phyloP scores from a whole-genome alignment of 1,139 yeast genomes.

The Yamadazyma songkhlaensis region DNA sequence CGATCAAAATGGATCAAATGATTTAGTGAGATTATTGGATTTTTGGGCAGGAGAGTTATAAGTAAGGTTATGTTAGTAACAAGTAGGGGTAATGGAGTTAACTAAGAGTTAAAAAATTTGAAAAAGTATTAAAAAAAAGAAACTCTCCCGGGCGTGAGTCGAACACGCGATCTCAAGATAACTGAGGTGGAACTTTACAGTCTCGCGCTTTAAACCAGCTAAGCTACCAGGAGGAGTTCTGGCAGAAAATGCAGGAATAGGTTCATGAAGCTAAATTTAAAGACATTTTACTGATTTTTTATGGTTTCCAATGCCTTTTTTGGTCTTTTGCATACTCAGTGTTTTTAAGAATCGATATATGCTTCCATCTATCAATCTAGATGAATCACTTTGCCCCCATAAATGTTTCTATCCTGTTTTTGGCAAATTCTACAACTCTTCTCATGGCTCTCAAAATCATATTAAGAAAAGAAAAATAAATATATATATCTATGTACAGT shows the following conservation, averaged over 20 bases:
- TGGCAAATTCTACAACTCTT: no score
- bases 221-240: slow-evolving; percentile 63
- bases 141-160: slow-evolving; percentile 80
- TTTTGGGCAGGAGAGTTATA: no score
- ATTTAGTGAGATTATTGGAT: background rate
- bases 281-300: no score
- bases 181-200: slow-evolving; percentile 55
- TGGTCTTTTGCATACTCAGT: no score
- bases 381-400: no score
- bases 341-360: no score
- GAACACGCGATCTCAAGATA: slow-evolving; percentile 83
- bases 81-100: no score
- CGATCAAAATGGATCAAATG: background rate
- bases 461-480: background rate
- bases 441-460: no score
- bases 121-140: slow-evolving; percentile 24
- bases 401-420: no score
- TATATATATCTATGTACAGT: slow-evolving; percentile 5
- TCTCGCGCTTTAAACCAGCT: slow-evolving; percentile 80
- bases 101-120: no score
- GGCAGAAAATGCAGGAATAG: background rate
- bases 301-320: no score
- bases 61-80: background rate
- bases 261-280: background rate
- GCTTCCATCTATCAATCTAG: no score